phyloP scores from a whole-genome alignment of 1,284 basidiomycete species.

The Macrocystidia cucumis region DNA sequence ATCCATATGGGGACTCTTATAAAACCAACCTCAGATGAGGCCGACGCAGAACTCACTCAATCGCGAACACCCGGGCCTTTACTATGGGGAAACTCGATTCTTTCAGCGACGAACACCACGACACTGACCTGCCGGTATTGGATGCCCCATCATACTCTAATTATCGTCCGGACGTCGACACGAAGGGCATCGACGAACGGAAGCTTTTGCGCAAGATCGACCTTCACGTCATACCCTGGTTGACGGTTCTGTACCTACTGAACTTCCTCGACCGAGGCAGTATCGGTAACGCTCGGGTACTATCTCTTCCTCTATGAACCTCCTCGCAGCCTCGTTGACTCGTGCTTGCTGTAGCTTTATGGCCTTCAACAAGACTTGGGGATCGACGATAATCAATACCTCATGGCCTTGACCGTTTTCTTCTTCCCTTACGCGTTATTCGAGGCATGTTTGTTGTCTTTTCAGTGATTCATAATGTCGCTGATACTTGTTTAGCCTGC shows the following conservation, averaged over 20 bases:
- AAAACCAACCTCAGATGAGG: too few relatives aligned
- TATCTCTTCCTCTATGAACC: too few relatives aligned
- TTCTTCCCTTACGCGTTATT: conserved; percentile 50
- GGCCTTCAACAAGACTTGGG: conserved; percentile 36
- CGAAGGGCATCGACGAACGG: conserved; percentile 33
- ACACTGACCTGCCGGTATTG: too few relatives aligned
- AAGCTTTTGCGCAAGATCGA: conserved; percentile 44
- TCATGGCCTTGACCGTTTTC: conserved; percentile 47
- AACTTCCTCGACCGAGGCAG: conserved; percentile 57
- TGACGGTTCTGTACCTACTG: conserved; percentile 54
- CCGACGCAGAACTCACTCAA: too few relatives aligned
- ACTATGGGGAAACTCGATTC: conserved; percentile 14
- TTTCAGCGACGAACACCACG: conserved; percentile 3
- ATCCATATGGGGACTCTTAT: too few relatives aligned
- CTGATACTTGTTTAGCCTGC: conserved; percentile 27
- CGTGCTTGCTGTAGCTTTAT: conserved; percentile 30
- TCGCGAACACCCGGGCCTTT: too few relatives aligned
- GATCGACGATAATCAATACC: conserved; percentile 43
- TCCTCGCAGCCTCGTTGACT: too few relatives aligned
- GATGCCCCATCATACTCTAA: too few relatives aligned
- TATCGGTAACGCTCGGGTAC: conserved; percentile 57
- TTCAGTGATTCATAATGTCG: conserved; percentile 1
- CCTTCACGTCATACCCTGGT: conserved; percentile 45
- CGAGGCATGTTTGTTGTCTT: conserved; percentile 28
- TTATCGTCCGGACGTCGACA: conserved; percentile 31